These are phyloP conservation scores for Novymonas esmeraldas DNA, from an alignment of 208 protist genomes.

Conservation along the genomic window DNA sequence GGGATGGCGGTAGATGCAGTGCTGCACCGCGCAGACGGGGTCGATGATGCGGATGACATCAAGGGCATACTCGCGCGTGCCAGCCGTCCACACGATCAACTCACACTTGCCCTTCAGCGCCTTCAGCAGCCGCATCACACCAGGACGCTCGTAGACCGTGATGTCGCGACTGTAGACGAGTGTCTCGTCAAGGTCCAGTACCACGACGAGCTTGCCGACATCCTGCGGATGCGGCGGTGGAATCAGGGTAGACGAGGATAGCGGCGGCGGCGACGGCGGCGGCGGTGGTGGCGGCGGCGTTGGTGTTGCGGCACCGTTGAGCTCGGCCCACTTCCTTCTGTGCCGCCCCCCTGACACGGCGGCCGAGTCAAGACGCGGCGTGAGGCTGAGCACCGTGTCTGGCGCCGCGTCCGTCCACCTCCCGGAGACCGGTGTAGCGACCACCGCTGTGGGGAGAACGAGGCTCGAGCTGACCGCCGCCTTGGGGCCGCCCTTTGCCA, in stretches of 20 bases:
- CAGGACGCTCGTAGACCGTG: conserved; percentile 63
- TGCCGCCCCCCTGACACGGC: background rate
- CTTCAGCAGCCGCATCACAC: conserved; percentile 57
- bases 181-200: conserved; percentile 91
- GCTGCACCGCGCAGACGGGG: conserved; percentile 47
- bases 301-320: background rate
- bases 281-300: background rate
- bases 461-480: background rate
- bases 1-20: conserved; percentile 76
- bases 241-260: conserved; percentile 43
- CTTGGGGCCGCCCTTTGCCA: background rate
- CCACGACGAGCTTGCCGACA: conserved; percentile 78
- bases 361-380: background rate
- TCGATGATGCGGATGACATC: conserved; percentile 78
- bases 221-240: conserved; percentile 47
- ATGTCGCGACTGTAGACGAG: conserved; percentile 78
- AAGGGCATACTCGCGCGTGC: conserved; percentile 70
- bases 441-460: background rate
- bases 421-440: background rate
- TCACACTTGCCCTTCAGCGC: conserved; percentile 68
- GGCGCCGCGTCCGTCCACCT: background rate
- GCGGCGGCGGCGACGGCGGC: background rate
- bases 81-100: conserved; percentile 89
- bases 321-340: background rate
- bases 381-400: background rate